Conservation (phyloP, 2,329 filamentous ascomycete species). For the Incumbomyces delicatus region DNA sequence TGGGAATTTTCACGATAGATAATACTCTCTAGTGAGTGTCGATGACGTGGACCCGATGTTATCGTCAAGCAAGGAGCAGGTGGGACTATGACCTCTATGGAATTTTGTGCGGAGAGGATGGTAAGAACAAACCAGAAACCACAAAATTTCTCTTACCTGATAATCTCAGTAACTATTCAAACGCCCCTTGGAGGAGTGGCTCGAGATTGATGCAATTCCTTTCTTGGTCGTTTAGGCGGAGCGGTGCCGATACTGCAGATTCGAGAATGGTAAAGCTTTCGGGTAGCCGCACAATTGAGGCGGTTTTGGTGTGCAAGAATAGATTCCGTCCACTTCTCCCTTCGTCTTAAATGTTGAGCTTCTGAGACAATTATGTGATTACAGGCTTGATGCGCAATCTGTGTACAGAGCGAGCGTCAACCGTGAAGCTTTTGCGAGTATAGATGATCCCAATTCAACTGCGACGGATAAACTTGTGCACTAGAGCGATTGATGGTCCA, state of each 20-base stretch:
- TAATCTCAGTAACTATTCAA: slow-evolving; percentile 5
- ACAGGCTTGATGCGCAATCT: neutral
- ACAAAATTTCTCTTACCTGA: slow-evolving; percentile 6
- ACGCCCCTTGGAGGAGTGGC: neutral
- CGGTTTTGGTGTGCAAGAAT: slow-evolving; percentile 5
- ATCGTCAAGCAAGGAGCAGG: slow-evolving; percentile 7
- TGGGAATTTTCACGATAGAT: neutral
- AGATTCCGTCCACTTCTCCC: neutral
- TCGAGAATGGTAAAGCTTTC: slow-evolving; percentile 1
- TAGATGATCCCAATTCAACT: neutral
- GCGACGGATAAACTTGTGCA: neutral
- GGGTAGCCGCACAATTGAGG: slow-evolving; percentile 7
- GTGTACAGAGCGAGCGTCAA: slow-evolving; percentile 6
- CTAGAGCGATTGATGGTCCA: slow-evolving; percentile 20
- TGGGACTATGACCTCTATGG: slow-evolving; percentile 11
- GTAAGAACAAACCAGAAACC: slow-evolving; percentile 1
- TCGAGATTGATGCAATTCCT: slow-evolving; percentile 5
- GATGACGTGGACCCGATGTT: neutral
- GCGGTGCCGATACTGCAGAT: slow-evolving; percentile 3
- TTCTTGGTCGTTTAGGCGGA: neutral
- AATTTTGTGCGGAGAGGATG: slow-evolving; percentile 1
- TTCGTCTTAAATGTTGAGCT: neutral
- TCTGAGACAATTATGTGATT: neutral
- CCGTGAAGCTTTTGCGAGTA: neutral
- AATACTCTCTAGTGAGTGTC: neutral